Evolutionary conservation across 805 yeast species (phyloP).

Genomic region (Teunomyces aglyptinius): DNA sequence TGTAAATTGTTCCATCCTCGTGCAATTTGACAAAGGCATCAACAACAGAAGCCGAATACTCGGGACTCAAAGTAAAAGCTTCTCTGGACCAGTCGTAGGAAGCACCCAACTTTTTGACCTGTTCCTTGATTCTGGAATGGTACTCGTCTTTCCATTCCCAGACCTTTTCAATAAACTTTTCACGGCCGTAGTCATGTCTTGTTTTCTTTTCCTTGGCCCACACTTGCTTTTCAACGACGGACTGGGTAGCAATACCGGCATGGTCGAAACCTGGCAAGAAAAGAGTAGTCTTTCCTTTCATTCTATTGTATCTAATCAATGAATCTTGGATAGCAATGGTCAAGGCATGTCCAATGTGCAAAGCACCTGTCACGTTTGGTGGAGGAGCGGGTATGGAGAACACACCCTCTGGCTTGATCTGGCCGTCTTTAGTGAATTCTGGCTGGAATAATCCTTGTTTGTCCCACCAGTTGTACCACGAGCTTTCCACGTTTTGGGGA

Average conservation of each 20-base stretch:
- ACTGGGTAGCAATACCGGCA: conserved; percentile 98
- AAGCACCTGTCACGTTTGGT: conserved; percentile 97
- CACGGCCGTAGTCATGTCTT: conserved; percentile 95
- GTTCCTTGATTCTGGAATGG: conserved; percentile 79
- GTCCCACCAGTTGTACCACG: conserved; percentile 99
- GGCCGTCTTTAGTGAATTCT: conserved; percentile 71
- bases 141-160: conserved; percentile 99
- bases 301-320: conserved; percentile 88
- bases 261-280: conserved; percentile 97
- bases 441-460: conserved; percentile 87
- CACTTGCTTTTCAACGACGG: conserved; percentile 93
- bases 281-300: conserved; percentile 93
- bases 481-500: conserved; percentile 89
- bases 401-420: conserved; percentile 73
- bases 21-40: conserved; percentile 91
- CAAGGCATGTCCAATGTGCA: conserved; percentile 97
- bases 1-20: conserved; percentile 93
- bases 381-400: conserved; percentile 98
- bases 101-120: conserved; percentile 86
- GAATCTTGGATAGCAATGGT: conserved; percentile 95
- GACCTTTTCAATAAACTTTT: conserved; percentile 78
- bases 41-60: conserved; percentile 71
- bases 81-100: conserved; percentile 96
- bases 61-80: conserved; percentile 87
- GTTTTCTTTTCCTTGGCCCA: conserved; percentile 87